Evolutionary conservation across 345 rosid genomes (phyloP).

Genomic region (Euclidium syriacum): DNA sequence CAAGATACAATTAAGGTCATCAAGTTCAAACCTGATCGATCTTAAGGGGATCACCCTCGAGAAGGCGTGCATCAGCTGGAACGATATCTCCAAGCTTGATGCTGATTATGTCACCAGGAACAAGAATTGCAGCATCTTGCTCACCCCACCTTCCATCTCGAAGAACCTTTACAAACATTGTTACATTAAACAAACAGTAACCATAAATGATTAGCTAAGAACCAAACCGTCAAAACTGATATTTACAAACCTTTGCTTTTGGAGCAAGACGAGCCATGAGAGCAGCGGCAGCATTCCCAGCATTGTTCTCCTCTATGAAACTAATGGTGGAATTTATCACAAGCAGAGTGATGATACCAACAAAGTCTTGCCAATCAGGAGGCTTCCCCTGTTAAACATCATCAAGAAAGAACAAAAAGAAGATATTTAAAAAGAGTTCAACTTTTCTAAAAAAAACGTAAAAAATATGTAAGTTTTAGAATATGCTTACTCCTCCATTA

Average conservation of each 20-base stretch:
- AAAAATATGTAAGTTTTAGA: neutral
- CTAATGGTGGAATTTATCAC: conserved; percentile 94
- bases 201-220: neutral
- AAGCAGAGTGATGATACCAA: conserved; percentile 87
- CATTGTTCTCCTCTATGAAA: conserved; percentile 94
- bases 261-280: conserved; percentile 98
- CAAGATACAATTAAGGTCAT: neutral
- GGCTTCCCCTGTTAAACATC: conserved; percentile 67
- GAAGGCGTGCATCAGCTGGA: conserved; percentile 97
- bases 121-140: conserved; percentile 84
- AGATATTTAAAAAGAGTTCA: neutral
- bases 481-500: conserved; percentile 82
- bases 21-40: conserved; percentile 68
- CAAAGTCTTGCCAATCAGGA: conserved; percentile 98
- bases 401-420: neutral
- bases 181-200: neutral
- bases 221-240: neutral
- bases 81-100: conserved; percentile 91
- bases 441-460: neutral
- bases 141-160: conserved; percentile 96
- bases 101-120: conserved; percentile 89
- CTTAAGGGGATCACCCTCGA: conserved; percentile 93
- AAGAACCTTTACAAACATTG: conserved; percentile 55
- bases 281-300: conserved; percentile 98
- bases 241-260: conserved; percentile 80